Percentiles rank a stretch among this genome's conserved stretches.
Evolutionary conservation across 2,329 filamentous ascomycete species (phyloP).

Genomic region (Aspergillaceae sp.): DNA sequence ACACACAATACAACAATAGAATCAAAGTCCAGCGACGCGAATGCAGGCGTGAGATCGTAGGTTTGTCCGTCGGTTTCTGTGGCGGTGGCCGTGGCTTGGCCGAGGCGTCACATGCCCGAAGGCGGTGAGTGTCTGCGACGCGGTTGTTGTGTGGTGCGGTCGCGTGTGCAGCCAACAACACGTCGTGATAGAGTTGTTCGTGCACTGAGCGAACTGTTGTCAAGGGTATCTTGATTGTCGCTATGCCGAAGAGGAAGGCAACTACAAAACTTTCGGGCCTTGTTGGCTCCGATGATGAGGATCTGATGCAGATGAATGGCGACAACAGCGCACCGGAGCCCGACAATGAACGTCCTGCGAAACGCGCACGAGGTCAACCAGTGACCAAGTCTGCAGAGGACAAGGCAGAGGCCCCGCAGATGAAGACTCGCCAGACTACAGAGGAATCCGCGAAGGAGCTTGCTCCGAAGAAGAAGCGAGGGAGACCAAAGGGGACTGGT

Average conservation of each 20-base stretch:
- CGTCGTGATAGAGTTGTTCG: too few species aligned
- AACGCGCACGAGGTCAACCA: constrained; percentile 30
- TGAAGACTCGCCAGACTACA: constrained; percentile 18
- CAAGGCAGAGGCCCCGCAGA: constrained; percentile 18
- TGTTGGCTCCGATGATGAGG: constrained; percentile 41
- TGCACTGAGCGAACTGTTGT: background rate
- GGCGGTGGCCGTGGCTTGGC: constrained; percentile 9
- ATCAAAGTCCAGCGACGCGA: constrained; percentile 5
- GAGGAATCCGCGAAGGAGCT: constrained; percentile 15
- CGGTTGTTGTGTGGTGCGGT: constrained; percentile 1
- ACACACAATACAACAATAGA: background rate
- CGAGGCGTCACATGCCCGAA: constrained; percentile 14
- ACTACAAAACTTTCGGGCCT: constrained; percentile 37
- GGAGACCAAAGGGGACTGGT: constrained; percentile 25
- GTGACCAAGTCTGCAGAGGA: constrained; percentile 37
- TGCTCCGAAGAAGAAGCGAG: constrained; percentile 17
- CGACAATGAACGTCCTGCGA: constrained; percentile 28
- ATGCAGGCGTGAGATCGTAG: constrained; percentile 1
- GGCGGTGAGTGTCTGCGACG: constrained; percentile 15
- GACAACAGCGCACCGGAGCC: constrained; percentile 20
- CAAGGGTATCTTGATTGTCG: background rate
- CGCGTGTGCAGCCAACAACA: background rate
- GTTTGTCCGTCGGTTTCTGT: constrained; percentile 9
- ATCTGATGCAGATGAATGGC: constrained; percentile 26
- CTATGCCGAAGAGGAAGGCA: constrained; percentile 36